Evolutionary conservation across 495 filamentous ascomycete species (phyloP).

Genomic region (Poronia punctata): DNA sequence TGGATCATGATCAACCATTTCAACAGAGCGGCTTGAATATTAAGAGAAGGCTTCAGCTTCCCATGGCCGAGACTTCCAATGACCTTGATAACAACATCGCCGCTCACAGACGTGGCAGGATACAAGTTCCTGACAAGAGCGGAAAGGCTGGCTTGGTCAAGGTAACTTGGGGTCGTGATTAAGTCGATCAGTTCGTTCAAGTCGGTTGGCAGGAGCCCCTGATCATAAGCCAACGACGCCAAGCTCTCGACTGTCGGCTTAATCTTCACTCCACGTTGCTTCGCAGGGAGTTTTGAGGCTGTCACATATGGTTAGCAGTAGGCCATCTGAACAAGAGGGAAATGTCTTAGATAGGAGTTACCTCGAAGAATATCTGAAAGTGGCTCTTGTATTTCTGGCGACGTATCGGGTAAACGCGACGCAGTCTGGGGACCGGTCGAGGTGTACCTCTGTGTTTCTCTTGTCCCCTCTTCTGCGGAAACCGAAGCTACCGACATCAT

Average conservation of each 20-base stretch:
- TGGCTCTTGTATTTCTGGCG: constrained; percentile 9
- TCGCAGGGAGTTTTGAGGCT: constrained; percentile 45
- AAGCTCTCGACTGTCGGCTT: constrained; percentile 43
- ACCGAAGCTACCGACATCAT: constrained; percentile 1
- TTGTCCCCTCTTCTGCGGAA: not conserved
- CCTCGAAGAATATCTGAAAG: constrained; percentile 20
- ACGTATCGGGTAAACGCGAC: not conserved
- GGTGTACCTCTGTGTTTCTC: not conserved
- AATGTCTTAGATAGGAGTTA: constrained; percentile 5
- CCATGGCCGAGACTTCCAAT: constrained; percentile 73
- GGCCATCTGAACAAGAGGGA: not conserved
- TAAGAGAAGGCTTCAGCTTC: constrained; percentile 65
- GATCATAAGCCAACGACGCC: constrained; percentile 50
- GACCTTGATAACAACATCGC: constrained; percentile 56
- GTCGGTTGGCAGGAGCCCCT: constrained; percentile 54
- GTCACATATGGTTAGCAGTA: constrained; percentile 5
- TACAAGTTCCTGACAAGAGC: constrained; percentile 69
- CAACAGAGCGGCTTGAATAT: constrained; percentile 60
- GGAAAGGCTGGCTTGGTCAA: constrained; percentile 67
- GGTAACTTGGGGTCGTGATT: constrained; percentile 55
- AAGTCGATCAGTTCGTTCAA: constrained; percentile 61
- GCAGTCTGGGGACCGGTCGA: not conserved
- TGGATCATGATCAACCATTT: constrained; percentile 79
- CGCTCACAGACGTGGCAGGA: constrained; percentile 55
- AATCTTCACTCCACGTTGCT: constrained; percentile 37